phyloP scores from a whole-genome alignment of 2,329 filamentous ascomycete species.

The Fusarium newnesense region DNA sequence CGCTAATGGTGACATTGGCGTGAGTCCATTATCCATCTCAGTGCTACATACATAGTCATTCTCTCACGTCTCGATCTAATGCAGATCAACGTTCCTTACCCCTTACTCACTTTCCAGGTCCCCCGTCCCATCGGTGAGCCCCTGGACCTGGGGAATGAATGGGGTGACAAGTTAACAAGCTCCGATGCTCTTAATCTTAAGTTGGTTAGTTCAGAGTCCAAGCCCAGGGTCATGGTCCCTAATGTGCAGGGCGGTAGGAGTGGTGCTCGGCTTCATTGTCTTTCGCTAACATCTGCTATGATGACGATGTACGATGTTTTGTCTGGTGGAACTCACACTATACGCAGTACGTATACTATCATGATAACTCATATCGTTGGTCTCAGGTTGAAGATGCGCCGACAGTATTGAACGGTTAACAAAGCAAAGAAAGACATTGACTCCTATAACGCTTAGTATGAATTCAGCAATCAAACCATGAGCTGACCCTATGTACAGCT shows the following conservation, averaged over 20 bases:
- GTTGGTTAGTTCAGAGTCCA: slow-evolving; percentile 18
- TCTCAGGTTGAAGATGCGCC: slow-evolving; percentile 4
- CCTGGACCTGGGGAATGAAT: slow-evolving; percentile 34
- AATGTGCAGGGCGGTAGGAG: slow-evolving; percentile 5
- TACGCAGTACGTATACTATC: neutral
- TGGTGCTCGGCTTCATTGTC: slow-evolving; percentile 4
- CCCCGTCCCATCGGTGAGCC: slow-evolving; percentile 18
- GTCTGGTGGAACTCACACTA: neutral
- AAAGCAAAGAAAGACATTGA: slow-evolving; percentile 1
- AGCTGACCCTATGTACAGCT: slow-evolving; percentile 5
- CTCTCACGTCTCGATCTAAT: slow-evolving; percentile 3
- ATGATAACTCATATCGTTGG: slow-evolving; percentile 22
- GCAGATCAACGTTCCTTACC: slow-evolving; percentile 16
- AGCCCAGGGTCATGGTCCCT: slow-evolving; percentile 26
- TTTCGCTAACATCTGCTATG: slow-evolving; percentile 25
- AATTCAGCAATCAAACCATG: neutral
- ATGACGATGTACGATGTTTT: slow-evolving; percentile 1
- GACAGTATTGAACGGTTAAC: slow-evolving; percentile 12
- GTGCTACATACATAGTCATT: neutral
- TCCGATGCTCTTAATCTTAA: slow-evolving; percentile 33
- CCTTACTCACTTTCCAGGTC: slow-evolving; percentile 11
- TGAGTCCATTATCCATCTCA: neutral
- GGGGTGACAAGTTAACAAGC: slow-evolving; percentile 33
- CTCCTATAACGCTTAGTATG: neutral
- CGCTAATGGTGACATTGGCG: neutral